Percentiles rank a stretch among this genome's conserved stretches.
phyloP scores from a whole-genome alignment of 768 basidiomycete genomes.

The Hirschioporus abietinus region DNA sequence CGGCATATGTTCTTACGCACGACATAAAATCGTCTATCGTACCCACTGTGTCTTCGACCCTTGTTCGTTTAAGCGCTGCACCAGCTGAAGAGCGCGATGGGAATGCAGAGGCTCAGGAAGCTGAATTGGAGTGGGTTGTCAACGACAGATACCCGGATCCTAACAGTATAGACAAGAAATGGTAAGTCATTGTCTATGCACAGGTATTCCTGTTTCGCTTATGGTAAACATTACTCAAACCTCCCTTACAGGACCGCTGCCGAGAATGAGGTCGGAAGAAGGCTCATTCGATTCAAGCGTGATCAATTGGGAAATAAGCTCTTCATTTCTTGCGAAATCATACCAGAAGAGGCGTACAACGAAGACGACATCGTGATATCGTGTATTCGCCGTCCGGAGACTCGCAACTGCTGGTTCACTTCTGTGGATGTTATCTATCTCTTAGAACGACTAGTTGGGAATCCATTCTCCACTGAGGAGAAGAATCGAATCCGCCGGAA shows the following conservation, averaged over 20 bases:
- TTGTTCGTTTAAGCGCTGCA: not conserved
- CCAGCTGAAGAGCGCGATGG: not conserved
- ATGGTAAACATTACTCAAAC: not conserved
- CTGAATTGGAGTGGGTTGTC: constrained; percentile 1
- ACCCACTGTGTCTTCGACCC: not conserved
- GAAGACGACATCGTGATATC: constrained; percentile 82
- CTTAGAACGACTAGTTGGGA: constrained; percentile 70
- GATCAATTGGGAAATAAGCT: constrained; percentile 72
- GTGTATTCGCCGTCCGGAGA: constrained; percentile 85
- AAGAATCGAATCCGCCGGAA: constrained; percentile 95
- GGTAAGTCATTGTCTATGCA: not conserved
- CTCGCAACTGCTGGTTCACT: constrained; percentile 78
- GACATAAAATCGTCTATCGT: not conserved
- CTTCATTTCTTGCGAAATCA: constrained; percentile 71
- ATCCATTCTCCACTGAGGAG: constrained; percentile 86
- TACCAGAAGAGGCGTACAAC: constrained; percentile 68
- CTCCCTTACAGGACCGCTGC: constrained; percentile 21
- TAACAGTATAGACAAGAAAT: not conserved
- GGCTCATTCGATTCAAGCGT: constrained; percentile 83
- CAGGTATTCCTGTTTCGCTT: not conserved
- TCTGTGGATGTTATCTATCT: constrained; percentile 95
- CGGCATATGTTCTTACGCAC: not conserved
- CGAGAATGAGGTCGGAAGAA: constrained; percentile 65
- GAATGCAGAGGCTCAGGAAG: not conserved
- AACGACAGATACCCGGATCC: not conserved